Conservation (phyloP, 345 rosid genomes). For the Populus tremula region DNA sequence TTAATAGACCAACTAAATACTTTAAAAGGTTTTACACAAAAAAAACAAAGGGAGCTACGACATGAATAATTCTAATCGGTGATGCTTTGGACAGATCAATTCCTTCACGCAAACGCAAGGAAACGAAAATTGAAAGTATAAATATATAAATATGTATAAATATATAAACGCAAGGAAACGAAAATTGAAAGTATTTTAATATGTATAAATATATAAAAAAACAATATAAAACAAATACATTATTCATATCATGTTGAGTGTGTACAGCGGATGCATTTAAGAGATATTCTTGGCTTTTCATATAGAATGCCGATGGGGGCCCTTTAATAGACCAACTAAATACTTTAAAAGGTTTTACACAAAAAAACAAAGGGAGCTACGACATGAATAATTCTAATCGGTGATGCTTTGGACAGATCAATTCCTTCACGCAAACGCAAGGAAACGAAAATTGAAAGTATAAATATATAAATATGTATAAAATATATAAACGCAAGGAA, state of each 20-base stretch:
- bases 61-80: not conserved
- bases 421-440: not conserved
- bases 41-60: not conserved
- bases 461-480: too few relatives aligned
- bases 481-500: too few relatives aligned
- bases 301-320: not conserved
- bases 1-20: not conserved
- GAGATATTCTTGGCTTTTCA: not conserved
- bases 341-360: not conserved
- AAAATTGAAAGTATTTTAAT: too few relatives aligned
- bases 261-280: not conserved
- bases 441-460: not conserved
- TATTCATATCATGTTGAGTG: not conserved
- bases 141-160: too few relatives aligned
- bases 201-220: too few relatives aligned
- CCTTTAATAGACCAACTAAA: not conserved
- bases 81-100: not conserved
- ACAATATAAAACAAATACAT: too few relatives aligned
- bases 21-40: not conserved
- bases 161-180: too few relatives aligned
- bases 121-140: not conserved
- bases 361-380: not conserved
- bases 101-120: not conserved
- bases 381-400: not conserved
- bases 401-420: not conserved